Conservation (phyloP, 805 yeast genomes). For the Saccharomyces kudriavzevii region DNA sequence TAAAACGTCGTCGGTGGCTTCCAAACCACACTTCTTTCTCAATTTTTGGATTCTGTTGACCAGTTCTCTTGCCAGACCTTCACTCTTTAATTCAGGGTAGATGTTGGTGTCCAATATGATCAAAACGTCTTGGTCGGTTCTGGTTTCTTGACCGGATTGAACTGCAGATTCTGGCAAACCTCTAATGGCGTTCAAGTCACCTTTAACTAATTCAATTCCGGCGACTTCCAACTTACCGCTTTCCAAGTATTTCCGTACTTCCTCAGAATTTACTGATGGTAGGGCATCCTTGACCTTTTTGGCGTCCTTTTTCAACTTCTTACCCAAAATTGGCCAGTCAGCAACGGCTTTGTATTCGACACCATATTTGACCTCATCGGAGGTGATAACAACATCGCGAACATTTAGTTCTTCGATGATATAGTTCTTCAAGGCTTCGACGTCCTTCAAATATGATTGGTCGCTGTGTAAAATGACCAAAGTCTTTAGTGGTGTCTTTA, state of each 20-base stretch:
- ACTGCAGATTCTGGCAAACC: constrained; percentile 67
- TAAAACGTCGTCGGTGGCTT: constrained; percentile 88
- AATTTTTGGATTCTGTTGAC: constrained; percentile 95
- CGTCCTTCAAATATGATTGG: constrained; percentile 61
- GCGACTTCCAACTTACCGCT: constrained; percentile 76
- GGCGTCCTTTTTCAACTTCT: constrained; percentile 89
- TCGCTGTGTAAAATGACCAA: constrained; percentile 82
- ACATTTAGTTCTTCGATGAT: constrained; percentile 88
- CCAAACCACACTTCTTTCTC: constrained; percentile 91
- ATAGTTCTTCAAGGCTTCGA: constrained; percentile 68
- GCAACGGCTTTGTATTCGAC: constrained; percentile 93
- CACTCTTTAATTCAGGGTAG: constrained; percentile 81
- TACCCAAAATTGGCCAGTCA: constrained; percentile 98
- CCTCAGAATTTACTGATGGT: constrained; percentile 71
- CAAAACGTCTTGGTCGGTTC: constrained; percentile 84
- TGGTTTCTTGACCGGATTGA: constrained; percentile 69
- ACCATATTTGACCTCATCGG: constrained; percentile 85
- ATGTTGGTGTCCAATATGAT: constrained; percentile 81
- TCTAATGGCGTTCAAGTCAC: constrained; percentile 85
- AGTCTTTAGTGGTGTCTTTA: constrained; percentile 89
- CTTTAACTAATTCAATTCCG: constrained; percentile 78
- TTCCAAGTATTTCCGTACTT: constrained; percentile 66
- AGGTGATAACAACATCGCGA: constrained; percentile 76
- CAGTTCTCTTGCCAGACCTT: constrained; percentile 94
- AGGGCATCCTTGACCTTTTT: constrained; percentile 91